A percentile compares a stretch with the other conserved stretches of the same genome.
These are phyloP conservation scores for Mollisiaceae sp. DNA, from an alignment of 2,329 filamentous ascomycete species.

Conservation along the genomic window DNA sequence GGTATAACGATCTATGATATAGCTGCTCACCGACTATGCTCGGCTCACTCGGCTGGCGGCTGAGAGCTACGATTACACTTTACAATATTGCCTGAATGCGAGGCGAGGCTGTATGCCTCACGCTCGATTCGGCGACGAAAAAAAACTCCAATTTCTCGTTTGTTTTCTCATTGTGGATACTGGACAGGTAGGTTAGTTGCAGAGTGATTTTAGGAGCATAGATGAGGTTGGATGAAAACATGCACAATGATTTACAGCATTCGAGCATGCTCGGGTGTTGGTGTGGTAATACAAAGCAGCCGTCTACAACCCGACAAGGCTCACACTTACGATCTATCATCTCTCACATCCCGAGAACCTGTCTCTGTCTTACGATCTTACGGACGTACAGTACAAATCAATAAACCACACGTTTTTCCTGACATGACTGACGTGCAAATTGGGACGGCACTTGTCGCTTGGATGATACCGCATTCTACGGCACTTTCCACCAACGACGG, in stretches of 20 bases:
- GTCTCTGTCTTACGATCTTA: background rate
- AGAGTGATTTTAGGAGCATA: background rate
- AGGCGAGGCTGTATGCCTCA: constrained; percentile 1
- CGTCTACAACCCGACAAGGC: no score
- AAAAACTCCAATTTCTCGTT: background rate
- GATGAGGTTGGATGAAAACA: background rate
- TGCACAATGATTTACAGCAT: background rate
- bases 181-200: background rate
- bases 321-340: background rate
- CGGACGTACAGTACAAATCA: no score
- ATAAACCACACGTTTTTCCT: no score
- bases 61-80: background rate
- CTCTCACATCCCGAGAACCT: constrained; percentile 2
- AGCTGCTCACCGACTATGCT: background rate
- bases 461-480: background rate
- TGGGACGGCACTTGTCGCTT: background rate
- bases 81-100: background rate
- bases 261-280: background rate
- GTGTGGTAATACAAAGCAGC: no score
- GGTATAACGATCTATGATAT: no score
- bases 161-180: background rate
- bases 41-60: background rate
- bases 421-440: no score
- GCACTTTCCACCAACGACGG: background rate
- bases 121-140: background rate